Evolutionary conservation across 495 filamentous ascomycete species (phyloP).

Genomic region (Halenospora varia): DNA sequence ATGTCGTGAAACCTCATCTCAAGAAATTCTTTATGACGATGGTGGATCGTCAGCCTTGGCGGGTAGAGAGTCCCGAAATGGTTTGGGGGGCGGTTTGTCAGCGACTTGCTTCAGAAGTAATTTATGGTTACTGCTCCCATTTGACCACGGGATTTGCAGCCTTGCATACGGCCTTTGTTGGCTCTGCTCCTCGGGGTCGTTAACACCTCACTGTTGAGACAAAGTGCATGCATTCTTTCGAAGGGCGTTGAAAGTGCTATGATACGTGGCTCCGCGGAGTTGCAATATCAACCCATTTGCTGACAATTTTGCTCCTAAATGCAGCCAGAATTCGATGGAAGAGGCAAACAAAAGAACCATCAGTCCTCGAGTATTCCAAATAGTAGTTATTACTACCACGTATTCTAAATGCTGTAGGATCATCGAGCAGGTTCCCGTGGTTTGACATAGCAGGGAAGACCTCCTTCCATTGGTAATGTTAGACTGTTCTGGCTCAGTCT

Average conservation of each 20-base stretch:
- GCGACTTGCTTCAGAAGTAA: neutral
- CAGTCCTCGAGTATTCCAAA: too few relatives aligned
- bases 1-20: too few relatives aligned
- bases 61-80: too few relatives aligned
- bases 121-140: neutral
- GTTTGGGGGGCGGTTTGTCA: neutral
- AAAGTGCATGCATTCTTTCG: neutral
- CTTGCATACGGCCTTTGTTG: neutral
- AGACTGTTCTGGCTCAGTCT: conserved; percentile 52
- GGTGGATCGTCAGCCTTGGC: too few relatives aligned
- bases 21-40: too few relatives aligned
- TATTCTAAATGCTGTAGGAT: neutral
- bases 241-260: neutral
- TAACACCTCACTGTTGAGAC: neutral
- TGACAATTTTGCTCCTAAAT: too few relatives aligned
- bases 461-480: conserved; percentile 57
- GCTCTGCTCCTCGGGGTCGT: too few relatives aligned
- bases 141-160: neutral
- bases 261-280: too few relatives aligned
- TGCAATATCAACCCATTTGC: too few relatives aligned
- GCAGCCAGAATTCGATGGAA: too few relatives aligned
- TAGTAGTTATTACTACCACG: too few relatives aligned
- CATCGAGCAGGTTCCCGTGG: neutral
- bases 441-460: conserved; percentile 37
- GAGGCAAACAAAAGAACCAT: too few relatives aligned